Evolutionary conservation across 352 stramenopile genomes (phyloP).

Genomic region (Globisporangium okanoganense): DNA sequence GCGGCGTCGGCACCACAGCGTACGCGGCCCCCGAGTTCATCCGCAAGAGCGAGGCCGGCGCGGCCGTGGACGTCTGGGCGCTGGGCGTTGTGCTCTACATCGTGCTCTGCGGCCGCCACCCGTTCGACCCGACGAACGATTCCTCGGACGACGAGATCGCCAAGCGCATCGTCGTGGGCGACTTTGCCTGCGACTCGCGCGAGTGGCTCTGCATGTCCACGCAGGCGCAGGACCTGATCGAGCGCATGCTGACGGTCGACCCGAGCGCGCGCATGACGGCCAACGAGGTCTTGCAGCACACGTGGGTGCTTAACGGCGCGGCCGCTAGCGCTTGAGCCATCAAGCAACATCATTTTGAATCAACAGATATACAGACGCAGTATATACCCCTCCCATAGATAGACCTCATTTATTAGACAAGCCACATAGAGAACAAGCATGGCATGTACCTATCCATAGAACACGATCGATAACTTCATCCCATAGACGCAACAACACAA

Average conservation of each 20-base stretch:
- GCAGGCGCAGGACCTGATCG: slow-evolving; percentile 37
- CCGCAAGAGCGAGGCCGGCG: slow-evolving; percentile 18
- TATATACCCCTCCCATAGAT: background rate
- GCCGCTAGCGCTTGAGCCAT: background rate
- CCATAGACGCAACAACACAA: background rate
- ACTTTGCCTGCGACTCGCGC: slow-evolving; percentile 27
- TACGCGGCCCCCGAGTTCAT: slow-evolving; percentile 48
- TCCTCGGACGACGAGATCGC: slow-evolving; percentile 36
- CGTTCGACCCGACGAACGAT: slow-evolving; percentile 56
- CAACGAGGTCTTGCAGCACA: slow-evolving; percentile 44
- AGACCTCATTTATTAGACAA: background rate
- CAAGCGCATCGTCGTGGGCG: slow-evolving; percentile 30
- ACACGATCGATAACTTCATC: too few species aligned
- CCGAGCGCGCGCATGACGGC: slow-evolving; percentile 36
- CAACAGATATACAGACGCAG: background rate
- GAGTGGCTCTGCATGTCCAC: slow-evolving; percentile 41
- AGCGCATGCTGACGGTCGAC: slow-evolving; percentile 39
- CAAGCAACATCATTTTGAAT: background rate
- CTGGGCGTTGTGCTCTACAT: slow-evolving; percentile 57
- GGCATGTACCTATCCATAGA: too few species aligned
- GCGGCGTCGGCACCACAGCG: slow-evolving; percentile 28
- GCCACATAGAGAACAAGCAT: background rate
- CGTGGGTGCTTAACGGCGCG: slow-evolving; percentile 27
- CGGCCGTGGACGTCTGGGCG: slow-evolving; percentile 54
- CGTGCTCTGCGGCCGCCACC: slow-evolving; percentile 44